Evolutionary conservation across 2,329 filamentous ascomycete species (phyloP), one percentile per base, ranked within the genome.

Genomic region (Colletotrichum limetticola): DNA sequence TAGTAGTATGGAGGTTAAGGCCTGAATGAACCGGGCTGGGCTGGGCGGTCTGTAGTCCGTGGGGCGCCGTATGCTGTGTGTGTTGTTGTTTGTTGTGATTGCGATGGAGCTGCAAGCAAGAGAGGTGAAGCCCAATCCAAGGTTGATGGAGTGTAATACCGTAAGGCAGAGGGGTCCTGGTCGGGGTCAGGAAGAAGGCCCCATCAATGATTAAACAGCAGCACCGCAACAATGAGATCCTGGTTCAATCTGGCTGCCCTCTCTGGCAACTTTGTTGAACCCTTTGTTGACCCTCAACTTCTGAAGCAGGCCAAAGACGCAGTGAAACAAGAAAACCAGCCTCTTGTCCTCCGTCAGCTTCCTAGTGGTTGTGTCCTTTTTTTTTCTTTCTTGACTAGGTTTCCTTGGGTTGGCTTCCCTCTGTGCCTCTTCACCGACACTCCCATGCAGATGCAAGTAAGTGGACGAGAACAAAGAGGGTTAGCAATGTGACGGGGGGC

Each of bases 21-120:
- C 30, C 37, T 42, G 37, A 2, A 42, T 42, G 37, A 1, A 42
- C 8, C 12, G 32, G 14, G 63, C 35, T 52, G 37, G 35, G 32
- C 61, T 64, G 35, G 59, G 64, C 35, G 57, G 59, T 49, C 57
- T 57, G 52, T 28, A 60, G 66, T 60, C 42, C 70, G 66, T 72
- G 70, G 58, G 65, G 66, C 52, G 53, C 22, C n/a, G 59, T 72
- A 37, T 28, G 37, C 11, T 19, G 59, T 61, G 46, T 49, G 59
- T 60, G 32, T 65, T 69, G 32, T 72, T 72, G 59, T 72, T 70
- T 70, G 55, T 70, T 64, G 24, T 49, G 59, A 55, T 55, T 46
- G 56, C 42, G 62, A 35, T 56, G 49, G 62, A 55, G 62, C 52
- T 65, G 62, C 62, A 16, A n/a, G 26, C 26, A 55, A n/a, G 42